Base-by-base conservation (phyloP, 2,329 filamentous ascomycete species). In the Paecilomyces niveus region DNA sequence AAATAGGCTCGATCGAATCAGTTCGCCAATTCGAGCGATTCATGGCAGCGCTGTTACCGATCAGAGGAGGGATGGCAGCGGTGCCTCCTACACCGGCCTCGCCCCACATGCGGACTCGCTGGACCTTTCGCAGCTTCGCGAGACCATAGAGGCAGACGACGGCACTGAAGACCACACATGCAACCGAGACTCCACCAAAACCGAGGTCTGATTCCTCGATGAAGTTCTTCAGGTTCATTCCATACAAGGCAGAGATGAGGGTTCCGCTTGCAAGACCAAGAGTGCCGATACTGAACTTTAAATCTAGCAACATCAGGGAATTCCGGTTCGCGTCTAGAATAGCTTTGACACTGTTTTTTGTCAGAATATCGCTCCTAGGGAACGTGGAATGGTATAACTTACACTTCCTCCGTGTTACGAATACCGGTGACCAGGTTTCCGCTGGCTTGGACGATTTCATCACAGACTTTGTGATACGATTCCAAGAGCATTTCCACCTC, bases 181-280 rank as follows among this genome's bases (percentile, higher is more conserved):
- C 79, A 18, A 78, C 80, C 2, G 88, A 90, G 60, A 99, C 87
- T 57, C 84, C 84, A 53, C 82, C 82, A 72, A 99, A 97, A 10
- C 93, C 94, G 74, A 90, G 84, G 74, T 90, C 85, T 1, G 89
- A 92, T 72, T 97, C 93, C 78, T 99, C 94, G 67, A 97, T 91
- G 74, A 97, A 97, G 76, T 97, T 97, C 72, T 97, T 95, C 63
- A 99, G 80, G 78, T 99, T 99, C 92, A 97, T 97, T 67, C 94
- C 94, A 81, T 97, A 99, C n/a, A 99, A 85, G n/a, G 92, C 92
- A 8, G 94, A 95, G 67, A 97, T 83, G 71, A 97, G 95, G 54
- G 94, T 97, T 57, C 94, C 94, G 71, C 92, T 91, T 57, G 91
- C 93, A 54, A 97, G 85, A n/a, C 92, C 92, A 3, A 99, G 84